Evolutionary conservation across 495 filamentous ascomycete species (phyloP).

Genomic region (Tuber umbilicatum): DNA sequence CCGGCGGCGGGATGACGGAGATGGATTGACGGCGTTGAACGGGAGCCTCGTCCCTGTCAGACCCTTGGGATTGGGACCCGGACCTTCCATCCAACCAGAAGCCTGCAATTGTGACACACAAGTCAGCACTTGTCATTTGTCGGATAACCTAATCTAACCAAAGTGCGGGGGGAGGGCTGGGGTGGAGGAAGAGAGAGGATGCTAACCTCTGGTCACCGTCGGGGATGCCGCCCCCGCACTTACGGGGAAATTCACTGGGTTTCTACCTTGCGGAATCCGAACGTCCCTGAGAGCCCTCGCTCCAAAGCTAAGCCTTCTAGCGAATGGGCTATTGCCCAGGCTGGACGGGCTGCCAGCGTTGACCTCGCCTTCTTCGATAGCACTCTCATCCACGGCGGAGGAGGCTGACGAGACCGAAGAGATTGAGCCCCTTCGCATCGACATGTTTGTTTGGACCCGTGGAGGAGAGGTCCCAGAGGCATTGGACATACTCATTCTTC

Average conservation of each 20-base stretch:
- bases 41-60: conserved; percentile 20
- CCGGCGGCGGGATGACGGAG: conserved; percentile 43
- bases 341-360: conserved; percentile 54
- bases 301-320: conserved; percentile 83
- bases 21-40: conserved; percentile 36
- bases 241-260: conserved; percentile 6
- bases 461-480: conserved; percentile 67
- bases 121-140: not conserved
- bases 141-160: not conserved
- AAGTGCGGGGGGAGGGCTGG: not conserved
- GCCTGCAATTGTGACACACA: conserved; percentile 13
- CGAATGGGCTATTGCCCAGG: conserved; percentile 54
- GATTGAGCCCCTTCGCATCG: conserved; percentile 63
- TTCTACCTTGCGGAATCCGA: conserved; percentile 43
- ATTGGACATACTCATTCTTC: conserved; percentile 80
- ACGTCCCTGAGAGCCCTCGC: conserved; percentile 73
- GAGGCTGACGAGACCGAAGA: conserved; percentile 64
- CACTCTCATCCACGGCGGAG: conserved; percentile 76
- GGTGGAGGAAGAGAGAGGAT: not conserved
- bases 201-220: conserved; percentile 38
- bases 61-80: conserved; percentile 21
- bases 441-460: conserved; percentile 45
- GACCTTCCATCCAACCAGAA: conserved; percentile 34
- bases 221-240: conserved; percentile 26
- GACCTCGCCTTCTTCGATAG: conserved; percentile 66